These are phyloP conservation scores for Pistacia atlantica DNA, from an alignment of 345 rosid genomes.

Conservation along the genomic window DNA sequence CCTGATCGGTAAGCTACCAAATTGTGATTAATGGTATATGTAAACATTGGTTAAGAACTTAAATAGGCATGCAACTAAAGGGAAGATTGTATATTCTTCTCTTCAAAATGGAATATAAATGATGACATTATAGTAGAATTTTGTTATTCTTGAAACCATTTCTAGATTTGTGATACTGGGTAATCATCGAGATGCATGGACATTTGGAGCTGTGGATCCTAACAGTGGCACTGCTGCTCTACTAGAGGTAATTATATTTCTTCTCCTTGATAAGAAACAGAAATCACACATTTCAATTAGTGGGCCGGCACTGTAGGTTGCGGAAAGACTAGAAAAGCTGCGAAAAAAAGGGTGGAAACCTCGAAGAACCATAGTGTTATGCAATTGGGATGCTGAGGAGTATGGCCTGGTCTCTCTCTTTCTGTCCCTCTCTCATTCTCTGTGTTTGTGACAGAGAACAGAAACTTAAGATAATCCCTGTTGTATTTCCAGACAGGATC, in stretches of 20 bases:
- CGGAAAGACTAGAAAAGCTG: conserved; percentile 65
- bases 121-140: background rate
- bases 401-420: conserved; percentile 65
- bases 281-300: background rate
- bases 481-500: conserved; percentile 64
- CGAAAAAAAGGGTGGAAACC: conserved; percentile 79
- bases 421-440: conserved; percentile 12
- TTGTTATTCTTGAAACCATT: background rate
- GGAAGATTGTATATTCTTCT: background rate
- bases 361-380: conserved; percentile 65
- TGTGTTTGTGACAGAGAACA: background rate
- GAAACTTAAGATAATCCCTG: conserved; percentile 8
- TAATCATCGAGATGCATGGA: conserved; percentile 95
- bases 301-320: conserved; percentile 42
- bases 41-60: background rate
- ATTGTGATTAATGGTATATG: background rate
- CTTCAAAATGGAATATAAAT: background rate
- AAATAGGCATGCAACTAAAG: background rate
- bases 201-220: conserved; percentile 90
- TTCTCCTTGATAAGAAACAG: background rate
- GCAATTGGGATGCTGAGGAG: conserved; percentile 97
- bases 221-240: conserved; percentile 85
- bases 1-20: conserved; percentile 65
- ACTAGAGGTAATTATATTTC: conserved; percentile 52
- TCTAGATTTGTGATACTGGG: conserved; percentile 72